Percentiles rank a stretch among this genome's conserved stretches.
Conservation (phyloP, 306 rosid genomes). For the Ochetophila trinervis region DNA sequence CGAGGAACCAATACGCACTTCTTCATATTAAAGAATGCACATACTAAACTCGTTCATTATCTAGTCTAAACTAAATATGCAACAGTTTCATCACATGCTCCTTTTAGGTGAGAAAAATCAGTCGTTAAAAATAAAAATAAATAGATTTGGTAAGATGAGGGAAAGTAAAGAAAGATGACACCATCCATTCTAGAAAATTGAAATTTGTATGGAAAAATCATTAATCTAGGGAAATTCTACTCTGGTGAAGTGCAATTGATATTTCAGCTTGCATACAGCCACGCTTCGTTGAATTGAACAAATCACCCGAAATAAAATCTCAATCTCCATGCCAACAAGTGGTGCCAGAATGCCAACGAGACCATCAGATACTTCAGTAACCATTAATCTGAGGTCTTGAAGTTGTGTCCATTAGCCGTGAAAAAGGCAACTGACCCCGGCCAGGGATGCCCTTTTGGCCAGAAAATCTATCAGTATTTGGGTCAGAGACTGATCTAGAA, state of each 20-base stretch:
- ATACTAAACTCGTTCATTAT: too few relatives aligned
- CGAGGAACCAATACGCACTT: too few relatives aligned
- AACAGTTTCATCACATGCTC: slow-evolving; percentile 25
- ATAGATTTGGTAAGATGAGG: slow-evolving; percentile 13
- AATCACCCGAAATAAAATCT: background rate
- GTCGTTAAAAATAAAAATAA: slow-evolving; percentile 9
- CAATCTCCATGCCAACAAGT: slow-evolving; percentile 6
- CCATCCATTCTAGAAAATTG: slow-evolving; percentile 26
- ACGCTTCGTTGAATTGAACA: background rate
- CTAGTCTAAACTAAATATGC: background rate
- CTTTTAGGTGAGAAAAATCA: slow-evolving; percentile 16
- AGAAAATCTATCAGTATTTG: slow-evolving; percentile 51
- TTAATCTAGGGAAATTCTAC: slow-evolving; percentile 23
- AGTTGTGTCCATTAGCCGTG: slow-evolving; percentile 76
- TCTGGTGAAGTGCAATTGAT: slow-evolving; percentile 1
- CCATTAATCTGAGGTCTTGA: slow-evolving; percentile 93
- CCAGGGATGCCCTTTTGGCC: slow-evolving; percentile 53
- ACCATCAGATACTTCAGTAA: slow-evolving; percentile 36
- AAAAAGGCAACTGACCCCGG: slow-evolving; percentile 70
- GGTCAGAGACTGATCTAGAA: slow-evolving; percentile 83
- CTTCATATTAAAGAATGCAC: too few relatives aligned
- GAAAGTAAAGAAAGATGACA: slow-evolving; percentile 5
- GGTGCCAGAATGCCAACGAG: slow-evolving; percentile 25
- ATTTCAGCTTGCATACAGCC: slow-evolving; percentile 2
- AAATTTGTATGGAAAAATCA: slow-evolving; percentile 26